phyloP scores from a whole-genome alignment of 768 basidiomycete genomes.

The Suillus spraguei region DNA sequence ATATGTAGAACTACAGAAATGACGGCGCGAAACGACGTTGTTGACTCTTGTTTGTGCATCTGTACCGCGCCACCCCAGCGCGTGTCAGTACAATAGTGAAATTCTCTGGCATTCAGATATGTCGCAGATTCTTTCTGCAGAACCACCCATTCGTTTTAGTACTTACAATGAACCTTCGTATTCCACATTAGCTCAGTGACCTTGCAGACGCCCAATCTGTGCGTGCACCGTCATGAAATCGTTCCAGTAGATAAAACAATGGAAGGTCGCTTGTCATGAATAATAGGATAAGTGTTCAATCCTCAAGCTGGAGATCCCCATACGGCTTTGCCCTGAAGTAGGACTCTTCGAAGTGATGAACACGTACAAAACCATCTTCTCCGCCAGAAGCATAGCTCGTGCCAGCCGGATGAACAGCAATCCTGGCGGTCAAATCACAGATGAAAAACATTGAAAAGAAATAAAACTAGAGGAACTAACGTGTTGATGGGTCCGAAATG shows the following conservation, averaged over 20 bases:
- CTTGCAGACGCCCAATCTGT: no score
- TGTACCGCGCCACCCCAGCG: no score
- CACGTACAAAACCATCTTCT: conserved; percentile 93
- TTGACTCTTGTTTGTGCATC: no score
- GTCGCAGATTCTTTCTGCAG: no score
- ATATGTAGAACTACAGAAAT: not conserved
- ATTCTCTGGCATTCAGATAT: no score
- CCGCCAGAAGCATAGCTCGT: conserved; percentile 91
- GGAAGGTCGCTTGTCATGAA: not conserved
- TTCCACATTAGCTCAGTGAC: no score
- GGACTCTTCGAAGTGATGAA: conserved; percentile 92
- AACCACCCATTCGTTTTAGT: no score
- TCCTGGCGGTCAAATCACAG: conserved; percentile 46
- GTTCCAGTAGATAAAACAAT: not conserved
- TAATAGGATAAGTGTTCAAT: conserved; percentile 36
- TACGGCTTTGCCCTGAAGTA: conserved; percentile 93
- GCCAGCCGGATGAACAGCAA: conserved; percentile 90
- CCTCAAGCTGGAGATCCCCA: conserved; percentile 81
- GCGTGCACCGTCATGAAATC: not conserved
- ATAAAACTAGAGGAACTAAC: conserved; percentile 49
- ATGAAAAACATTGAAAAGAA: not conserved
- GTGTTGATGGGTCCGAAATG: conserved; percentile 98
- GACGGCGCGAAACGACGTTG: no score
- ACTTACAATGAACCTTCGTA: no score
- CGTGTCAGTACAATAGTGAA: no score